Evolutionary conservation across 305 asterid genomes (phyloP).

Genomic region (Striga hermonthica): DNA sequence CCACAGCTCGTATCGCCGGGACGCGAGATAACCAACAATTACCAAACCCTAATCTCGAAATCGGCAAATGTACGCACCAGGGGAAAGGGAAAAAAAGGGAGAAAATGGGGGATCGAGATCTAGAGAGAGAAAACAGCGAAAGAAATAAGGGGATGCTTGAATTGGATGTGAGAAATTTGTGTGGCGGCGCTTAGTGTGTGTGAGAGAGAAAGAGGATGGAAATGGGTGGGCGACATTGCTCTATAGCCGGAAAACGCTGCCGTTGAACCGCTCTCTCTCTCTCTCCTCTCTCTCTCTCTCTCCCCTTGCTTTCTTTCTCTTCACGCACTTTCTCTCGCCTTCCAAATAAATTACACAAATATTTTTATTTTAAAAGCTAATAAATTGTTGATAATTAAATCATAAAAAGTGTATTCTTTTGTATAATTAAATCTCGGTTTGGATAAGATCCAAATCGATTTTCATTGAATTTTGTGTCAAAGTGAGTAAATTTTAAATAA

Average conservation of each 20-base stretch:
- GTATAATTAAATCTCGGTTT: slow-evolving; percentile 11
- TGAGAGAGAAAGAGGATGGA: slow-evolving; percentile 23
- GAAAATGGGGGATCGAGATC: slow-evolving; percentile 49
- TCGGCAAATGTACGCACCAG: slow-evolving; percentile 34
- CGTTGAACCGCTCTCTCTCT: slow-evolving; percentile 38
- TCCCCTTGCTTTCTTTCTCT: not conserved
- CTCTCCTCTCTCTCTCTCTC: slow-evolving; percentile 35
- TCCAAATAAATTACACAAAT: no score
- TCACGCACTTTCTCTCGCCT: no score
- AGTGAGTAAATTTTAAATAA: no score
- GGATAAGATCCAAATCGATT: no score
- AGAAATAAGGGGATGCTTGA: slow-evolving; percentile 22
- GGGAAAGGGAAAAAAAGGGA: slow-evolving; percentile 18
- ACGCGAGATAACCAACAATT: slow-evolving; percentile 27
- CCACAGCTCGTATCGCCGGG: slow-evolving; percentile 11
- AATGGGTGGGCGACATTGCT: slow-evolving; percentile 34
- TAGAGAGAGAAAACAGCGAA: slow-evolving; percentile 34
- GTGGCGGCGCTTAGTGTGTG: slow-evolving; percentile 19
- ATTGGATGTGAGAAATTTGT: slow-evolving; percentile 22
- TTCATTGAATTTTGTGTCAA: no score
- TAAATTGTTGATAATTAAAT: no score
- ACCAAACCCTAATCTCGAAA: slow-evolving; percentile 49
- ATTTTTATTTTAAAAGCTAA: no score
- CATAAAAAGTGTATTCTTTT: no score
- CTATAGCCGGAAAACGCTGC: slow-evolving; percentile 46